These are phyloP conservation scores for Chloropicon primus DNA, from an alignment of 139 green algal species.

Conservation along the genomic window DNA sequence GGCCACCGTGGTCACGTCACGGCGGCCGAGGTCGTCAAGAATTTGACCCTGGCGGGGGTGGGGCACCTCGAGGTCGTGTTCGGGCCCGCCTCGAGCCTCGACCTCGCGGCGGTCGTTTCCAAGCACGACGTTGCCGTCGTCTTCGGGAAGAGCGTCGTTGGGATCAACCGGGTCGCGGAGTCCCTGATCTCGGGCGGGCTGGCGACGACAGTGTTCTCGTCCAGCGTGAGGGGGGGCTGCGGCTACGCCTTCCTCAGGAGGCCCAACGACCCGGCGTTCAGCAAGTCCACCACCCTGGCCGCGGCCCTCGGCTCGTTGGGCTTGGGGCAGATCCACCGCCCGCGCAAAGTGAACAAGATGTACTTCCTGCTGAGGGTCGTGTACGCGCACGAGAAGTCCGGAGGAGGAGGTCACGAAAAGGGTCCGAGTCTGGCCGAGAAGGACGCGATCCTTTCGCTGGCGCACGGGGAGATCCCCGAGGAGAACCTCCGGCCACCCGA, in stretches of 20 bases:
- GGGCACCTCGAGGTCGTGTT: neutral
- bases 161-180: neutral
- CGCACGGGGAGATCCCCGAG: neutral
- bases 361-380: neutral
- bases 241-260: neutral
- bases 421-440: neutral
- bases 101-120: too few relatives aligned
- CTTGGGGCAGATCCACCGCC: too few relatives aligned
- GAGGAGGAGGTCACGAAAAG: neutral
- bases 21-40: neutral
- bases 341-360: neutral
- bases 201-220: neutral
- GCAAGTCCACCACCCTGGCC: too few relatives aligned
- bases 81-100: too few relatives aligned
- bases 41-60: neutral
- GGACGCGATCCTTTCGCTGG: neutral
- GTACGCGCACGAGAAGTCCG: neutral
- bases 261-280: too few relatives aligned
- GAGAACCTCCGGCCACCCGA: constrained; percentile 1
- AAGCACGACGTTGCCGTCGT: neutral
- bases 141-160: neutral
- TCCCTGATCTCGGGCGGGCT: neutral
- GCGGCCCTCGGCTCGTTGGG: too few relatives aligned
- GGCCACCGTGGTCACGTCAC: too few relatives aligned
- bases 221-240: neutral